A percentile compares a stretch with the other conserved stretches of the same genome.
phyloP scores from a whole-genome alignment of 2,329 filamentous ascomycete species.

The Chrysoporthe puriensis region DNA sequence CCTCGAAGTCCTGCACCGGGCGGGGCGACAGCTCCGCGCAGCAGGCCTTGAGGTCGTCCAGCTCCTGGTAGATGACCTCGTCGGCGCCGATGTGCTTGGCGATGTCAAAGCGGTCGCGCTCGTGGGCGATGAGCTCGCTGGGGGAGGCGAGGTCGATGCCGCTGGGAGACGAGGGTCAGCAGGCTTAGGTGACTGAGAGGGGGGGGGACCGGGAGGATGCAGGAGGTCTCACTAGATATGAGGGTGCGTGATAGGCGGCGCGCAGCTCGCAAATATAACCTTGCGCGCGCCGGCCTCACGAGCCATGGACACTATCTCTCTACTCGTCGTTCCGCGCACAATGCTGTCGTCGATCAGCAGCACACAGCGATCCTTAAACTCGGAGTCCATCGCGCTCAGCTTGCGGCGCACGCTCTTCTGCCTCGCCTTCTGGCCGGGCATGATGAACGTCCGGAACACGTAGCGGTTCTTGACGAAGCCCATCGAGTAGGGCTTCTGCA shows the following conservation, averaged over 20 bases:
- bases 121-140: slow-evolving; percentile 46
- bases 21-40: slow-evolving; percentile 73
- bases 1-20: slow-evolving; percentile 70
- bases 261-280: slow-evolving; percentile 82
- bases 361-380: slow-evolving; percentile 81
- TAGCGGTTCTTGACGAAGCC: slow-evolving; percentile 88
- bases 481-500: slow-evolving; percentile 77
- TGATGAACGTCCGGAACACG: slow-evolving; percentile 74
- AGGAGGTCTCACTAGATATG: slow-evolving; percentile 71
- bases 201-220: neutral
- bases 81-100: slow-evolving; percentile 48
- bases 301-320: slow-evolving; percentile 83
- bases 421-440: slow-evolving; percentile 73
- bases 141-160: slow-evolving; percentile 25
- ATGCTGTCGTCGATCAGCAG: slow-evolving; percentile 89
- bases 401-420: slow-evolving; percentile 90
- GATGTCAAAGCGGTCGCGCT: slow-evolving; percentile 46
- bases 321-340: slow-evolving; percentile 81
- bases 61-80: slow-evolving; percentile 60
- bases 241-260: slow-evolving; percentile 80
- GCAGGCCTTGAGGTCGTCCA: slow-evolving; percentile 78
- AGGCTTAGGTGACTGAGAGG: neutral
- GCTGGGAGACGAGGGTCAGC: neutral
- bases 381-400: slow-evolving; percentile 81
- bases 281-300: slow-evolving; percentile 80